A percentile compares a stretch with the other conserved stretches of the same genome.
Evolutionary conservation across 1,139 yeast species (phyloP).

Genomic region (Yamadazyma atmosphaerica): DNA sequence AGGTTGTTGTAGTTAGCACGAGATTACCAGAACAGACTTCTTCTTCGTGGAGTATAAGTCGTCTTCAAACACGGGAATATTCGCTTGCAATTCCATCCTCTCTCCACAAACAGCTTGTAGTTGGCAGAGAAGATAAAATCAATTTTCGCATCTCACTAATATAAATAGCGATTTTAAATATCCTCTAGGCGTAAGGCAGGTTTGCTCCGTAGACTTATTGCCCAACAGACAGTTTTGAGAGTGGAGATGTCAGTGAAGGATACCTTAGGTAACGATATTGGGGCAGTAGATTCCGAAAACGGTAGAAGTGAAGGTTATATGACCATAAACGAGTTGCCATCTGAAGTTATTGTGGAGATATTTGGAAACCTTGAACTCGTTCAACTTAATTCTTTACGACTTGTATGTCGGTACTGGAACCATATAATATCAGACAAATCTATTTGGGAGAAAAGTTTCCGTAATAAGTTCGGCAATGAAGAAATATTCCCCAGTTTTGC

Average conservation of each 20-base stretch:
- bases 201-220: no score
- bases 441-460: constrained; percentile 62
- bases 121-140: no score
- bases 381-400: constrained; percentile 48
- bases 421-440: constrained; percentile 54
- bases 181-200: no score
- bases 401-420: constrained; percentile 57
- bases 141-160: no score
- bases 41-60: no score
- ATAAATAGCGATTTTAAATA: no score
- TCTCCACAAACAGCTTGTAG: no score
- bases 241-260: constrained; percentile 12
- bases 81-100: no score
- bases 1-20: no score
- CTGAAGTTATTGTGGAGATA: constrained; percentile 56
- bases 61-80: no score
- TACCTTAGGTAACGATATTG: constrained; percentile 14
- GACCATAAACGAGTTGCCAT: constrained; percentile 46
- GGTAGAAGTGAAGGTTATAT: not conserved
- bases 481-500: constrained; percentile 57
- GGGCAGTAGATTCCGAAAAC: not conserved
- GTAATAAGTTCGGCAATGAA: constrained; percentile 41
- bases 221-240: no score
- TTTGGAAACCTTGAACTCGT: constrained; percentile 58
- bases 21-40: no score